Evolutionary conservation across 1,284 basidiomycete genomes (phyloP).

Genomic region (Irpex sp.): DNA sequence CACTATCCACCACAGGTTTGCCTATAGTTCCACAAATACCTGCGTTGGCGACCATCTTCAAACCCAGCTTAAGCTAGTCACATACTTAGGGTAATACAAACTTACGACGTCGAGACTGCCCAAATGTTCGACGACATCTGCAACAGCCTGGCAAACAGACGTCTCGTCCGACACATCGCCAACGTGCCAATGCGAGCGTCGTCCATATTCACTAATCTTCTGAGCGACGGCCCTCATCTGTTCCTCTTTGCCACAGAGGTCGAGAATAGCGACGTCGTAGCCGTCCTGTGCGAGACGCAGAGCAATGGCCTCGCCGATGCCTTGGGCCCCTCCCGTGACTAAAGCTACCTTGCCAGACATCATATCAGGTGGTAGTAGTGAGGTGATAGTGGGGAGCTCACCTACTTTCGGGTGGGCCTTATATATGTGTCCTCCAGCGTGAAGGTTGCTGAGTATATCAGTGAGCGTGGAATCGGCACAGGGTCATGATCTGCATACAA

Average conservation of each 20-base stretch:
- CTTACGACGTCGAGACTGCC: conserved; percentile 21
- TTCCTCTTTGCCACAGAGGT: conserved; percentile 14
- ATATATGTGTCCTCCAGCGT: background rate
- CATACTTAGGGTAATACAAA: background rate
- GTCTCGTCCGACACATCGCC: conserved; percentile 19
- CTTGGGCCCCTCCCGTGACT: conserved; percentile 23
- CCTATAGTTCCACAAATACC: conserved; percentile 19
- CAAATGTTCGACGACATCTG: conserved; percentile 17
- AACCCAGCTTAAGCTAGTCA: background rate
- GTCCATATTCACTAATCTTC: conserved; percentile 13
- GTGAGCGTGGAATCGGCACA: no score
- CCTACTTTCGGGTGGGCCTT: background rate
- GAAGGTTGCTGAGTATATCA: no score
- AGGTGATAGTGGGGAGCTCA: background rate
- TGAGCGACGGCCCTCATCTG: conserved; percentile 14
- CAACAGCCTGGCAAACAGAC: conserved; percentile 18
- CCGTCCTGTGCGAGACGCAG: conserved; percentile 21
- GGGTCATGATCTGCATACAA: no score
- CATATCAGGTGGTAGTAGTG: background rate
- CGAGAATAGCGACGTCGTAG: conserved; percentile 20
- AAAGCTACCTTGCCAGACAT: conserved; percentile 14
- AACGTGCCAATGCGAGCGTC: conserved; percentile 11
- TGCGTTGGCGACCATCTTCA: conserved; percentile 32
- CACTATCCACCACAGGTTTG: conserved; percentile 5
- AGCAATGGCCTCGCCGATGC: conserved; percentile 22